These are phyloP conservation scores for Plectosphaerella plurivora DNA, from an alignment of 2,329 filamentous ascomycete species.

Conservation along the genomic window DNA sequence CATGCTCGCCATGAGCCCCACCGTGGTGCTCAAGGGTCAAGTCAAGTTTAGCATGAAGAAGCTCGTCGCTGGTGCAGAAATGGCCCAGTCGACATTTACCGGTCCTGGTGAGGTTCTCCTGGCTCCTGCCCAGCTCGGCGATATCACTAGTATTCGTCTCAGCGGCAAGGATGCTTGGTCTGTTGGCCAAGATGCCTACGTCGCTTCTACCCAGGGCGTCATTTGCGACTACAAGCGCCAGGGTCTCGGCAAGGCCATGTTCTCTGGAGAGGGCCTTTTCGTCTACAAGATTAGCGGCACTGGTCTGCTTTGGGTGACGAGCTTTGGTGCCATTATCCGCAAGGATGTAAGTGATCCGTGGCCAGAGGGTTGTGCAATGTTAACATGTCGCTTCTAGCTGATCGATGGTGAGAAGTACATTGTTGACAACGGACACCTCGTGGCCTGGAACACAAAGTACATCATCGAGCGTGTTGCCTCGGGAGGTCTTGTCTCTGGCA, in stretches of 20 bases:
- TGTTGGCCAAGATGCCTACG: conserved; percentile 80
- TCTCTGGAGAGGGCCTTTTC: conserved; percentile 88
- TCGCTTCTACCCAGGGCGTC: conserved; percentile 83
- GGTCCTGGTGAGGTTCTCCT: conserved; percentile 89
- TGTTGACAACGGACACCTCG: conserved; percentile 87
- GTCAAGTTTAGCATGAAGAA: conserved; percentile 91
- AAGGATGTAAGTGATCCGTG: conserved; percentile 68
- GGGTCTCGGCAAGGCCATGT: conserved; percentile 83
- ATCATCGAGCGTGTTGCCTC: conserved; percentile 84
- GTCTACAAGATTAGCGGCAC: conserved; percentile 80
- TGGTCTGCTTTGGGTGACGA: conserved; percentile 84
- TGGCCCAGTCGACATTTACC: conserved; percentile 74
- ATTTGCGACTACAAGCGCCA: conserved; percentile 85
- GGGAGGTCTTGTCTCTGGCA: conserved; percentile 85
- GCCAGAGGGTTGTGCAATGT: not conserved
- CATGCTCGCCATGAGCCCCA: conserved; percentile 94
- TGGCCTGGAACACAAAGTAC: conserved; percentile 97
- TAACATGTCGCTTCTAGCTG: conserved; percentile 31
- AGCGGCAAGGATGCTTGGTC: conserved; percentile 72
- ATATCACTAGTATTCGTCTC: conserved; percentile 77
- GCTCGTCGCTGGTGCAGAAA: conserved; percentile 75
- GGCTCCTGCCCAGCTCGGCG: conserved; percentile 74
- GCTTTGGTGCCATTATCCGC: conserved; percentile 89
- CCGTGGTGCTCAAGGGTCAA: conserved; percentile 75
- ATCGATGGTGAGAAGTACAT: conserved; percentile 78